Evolutionary conservation across 495 filamentous ascomycete species (phyloP).

Genomic region (Aspergillus carlsbadensis): DNA sequence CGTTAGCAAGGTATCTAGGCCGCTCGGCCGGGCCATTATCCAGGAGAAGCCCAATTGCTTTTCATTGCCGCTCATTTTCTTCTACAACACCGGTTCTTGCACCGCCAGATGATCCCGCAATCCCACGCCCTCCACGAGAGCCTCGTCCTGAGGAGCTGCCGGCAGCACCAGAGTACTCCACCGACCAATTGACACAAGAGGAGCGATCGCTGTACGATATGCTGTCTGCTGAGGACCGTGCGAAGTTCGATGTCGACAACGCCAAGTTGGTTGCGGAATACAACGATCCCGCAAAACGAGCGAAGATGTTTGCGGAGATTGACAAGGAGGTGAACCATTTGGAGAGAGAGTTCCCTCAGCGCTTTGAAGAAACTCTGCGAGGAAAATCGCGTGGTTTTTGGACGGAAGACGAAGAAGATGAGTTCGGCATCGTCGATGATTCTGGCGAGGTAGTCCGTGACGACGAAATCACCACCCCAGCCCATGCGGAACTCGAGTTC

Average conservation of each 20-base stretch:
- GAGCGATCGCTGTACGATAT: slow-evolving; percentile 48
- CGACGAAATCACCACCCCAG: slow-evolving; percentile 79
- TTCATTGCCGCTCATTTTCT: slow-evolving; percentile 39
- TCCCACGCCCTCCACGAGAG: slow-evolving; percentile 33
- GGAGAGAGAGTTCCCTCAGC: slow-evolving; percentile 32
- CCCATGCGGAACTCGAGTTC: slow-evolving; percentile 82
- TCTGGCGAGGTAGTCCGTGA: slow-evolving; percentile 65
- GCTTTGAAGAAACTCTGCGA: slow-evolving; percentile 36
- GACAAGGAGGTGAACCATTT: slow-evolving; percentile 31
- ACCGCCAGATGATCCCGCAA: slow-evolving; percentile 38
- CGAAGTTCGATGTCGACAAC: slow-evolving; percentile 43
- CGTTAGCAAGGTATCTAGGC: slow-evolving; percentile 38
- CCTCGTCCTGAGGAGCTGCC: slow-evolving; percentile 34
- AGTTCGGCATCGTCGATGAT: slow-evolving; percentile 52
- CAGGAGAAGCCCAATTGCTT: slow-evolving; percentile 28
- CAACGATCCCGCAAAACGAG: slow-evolving; percentile 36
- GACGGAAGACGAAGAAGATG: slow-evolving; percentile 54
- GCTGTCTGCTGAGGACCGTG: slow-evolving; percentile 46
- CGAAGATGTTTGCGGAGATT: slow-evolving; percentile 31
- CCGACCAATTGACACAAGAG: slow-evolving; percentile 37
- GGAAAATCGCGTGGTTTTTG: slow-evolving; percentile 44
- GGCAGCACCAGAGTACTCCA: slow-evolving; percentile 38
- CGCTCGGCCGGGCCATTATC: slow-evolving; percentile 33
- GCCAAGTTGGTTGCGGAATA: slow-evolving; percentile 36
- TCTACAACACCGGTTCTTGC: slow-evolving; percentile 35